phyloP scores from a whole-genome alignment of 495 filamentous ascomycete genomes.

The Aspergillus coremiiformis region DNA sequence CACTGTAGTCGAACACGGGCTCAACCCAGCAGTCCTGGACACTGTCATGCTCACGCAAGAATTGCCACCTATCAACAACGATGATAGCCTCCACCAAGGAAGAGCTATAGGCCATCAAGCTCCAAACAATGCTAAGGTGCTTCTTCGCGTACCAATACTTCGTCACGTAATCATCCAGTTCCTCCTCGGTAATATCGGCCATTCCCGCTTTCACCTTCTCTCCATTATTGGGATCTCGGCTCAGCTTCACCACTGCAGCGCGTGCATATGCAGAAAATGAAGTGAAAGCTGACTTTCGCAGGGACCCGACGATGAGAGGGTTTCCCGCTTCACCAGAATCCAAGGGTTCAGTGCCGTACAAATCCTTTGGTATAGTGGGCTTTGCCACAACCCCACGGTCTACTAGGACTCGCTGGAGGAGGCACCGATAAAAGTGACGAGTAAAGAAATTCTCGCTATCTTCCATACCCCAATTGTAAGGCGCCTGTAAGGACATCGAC shows the following conservation, averaged over 20 bases:
- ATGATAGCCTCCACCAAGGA: slow-evolving; percentile 81
- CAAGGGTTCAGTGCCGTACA: slow-evolving; percentile 24
- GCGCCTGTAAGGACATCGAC: slow-evolving; percentile 95
- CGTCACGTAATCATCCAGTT: slow-evolving; percentile 61
- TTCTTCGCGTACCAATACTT: slow-evolving; percentile 60
- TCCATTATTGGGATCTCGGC: slow-evolving; percentile 48
- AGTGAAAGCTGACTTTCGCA: slow-evolving; percentile 71
- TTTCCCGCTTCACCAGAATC: slow-evolving; percentile 39
- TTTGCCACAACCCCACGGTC: slow-evolving; percentile 66
- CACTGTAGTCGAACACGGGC: slow-evolving; percentile 79
- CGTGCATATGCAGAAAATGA: slow-evolving; percentile 71
- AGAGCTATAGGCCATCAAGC: slow-evolving; percentile 90
- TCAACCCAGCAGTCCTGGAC: slow-evolving; percentile 82
- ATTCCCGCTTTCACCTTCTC: slow-evolving; percentile 53
- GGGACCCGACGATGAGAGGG: slow-evolving; percentile 77
- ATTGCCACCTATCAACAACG: slow-evolving; percentile 87
- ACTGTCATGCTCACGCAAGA: slow-evolving; percentile 63
- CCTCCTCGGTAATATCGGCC: slow-evolving; percentile 58
- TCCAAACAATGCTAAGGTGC: slow-evolving; percentile 81
- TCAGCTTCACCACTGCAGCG: slow-evolving; percentile 69
- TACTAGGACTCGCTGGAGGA: slow-evolving; percentile 83
- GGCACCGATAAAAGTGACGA: slow-evolving; percentile 85
- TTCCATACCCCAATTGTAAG: slow-evolving; percentile 75
- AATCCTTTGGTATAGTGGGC: slow-evolving; percentile 34
- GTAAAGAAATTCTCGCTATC: slow-evolving; percentile 87